Percentiles rank a stretch among this genome's conserved stretches.
phyloP scores from a whole-genome alignment of 2,329 filamentous ascomycete genomes.

The Epichloe brachyelytri region DNA sequence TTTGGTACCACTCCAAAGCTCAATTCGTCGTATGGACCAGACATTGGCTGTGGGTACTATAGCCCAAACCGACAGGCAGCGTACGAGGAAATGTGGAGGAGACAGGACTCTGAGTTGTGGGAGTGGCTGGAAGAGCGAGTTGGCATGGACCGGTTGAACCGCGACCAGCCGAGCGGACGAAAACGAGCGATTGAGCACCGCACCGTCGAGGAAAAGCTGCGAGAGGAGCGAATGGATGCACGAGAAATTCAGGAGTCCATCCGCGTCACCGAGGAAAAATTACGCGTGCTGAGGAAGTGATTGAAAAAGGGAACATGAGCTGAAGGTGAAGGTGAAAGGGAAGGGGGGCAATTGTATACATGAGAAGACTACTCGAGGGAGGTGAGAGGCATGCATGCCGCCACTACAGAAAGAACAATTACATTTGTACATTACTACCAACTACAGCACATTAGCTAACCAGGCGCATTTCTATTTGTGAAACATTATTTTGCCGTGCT shows the following conservation, averaged over 20 bases:
- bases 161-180: slow-evolving; percentile 21
- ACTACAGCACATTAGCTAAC: background rate
- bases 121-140: slow-evolving; percentile 84
- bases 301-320: slow-evolving; percentile 32
- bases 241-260: slow-evolving; percentile 71
- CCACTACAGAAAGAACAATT: background rate
- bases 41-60: slow-evolving; percentile 18
- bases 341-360: background rate
- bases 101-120: slow-evolving; percentile 83
- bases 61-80: slow-evolving; percentile 58
- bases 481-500: background rate
- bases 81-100: slow-evolving; percentile 87
- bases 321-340: background rate
- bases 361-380: background rate
- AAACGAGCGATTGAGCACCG: slow-evolving; percentile 40
- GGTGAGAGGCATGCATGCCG: background rate
- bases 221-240: slow-evolving; percentile 52
- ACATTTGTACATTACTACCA: slow-evolving; percentile 3
- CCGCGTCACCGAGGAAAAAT: slow-evolving; percentile 70
- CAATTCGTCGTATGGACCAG: slow-evolving; percentile 23
- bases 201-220: slow-evolving; percentile 46
- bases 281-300: slow-evolving; percentile 64
- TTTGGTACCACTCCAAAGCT: slow-evolving; percentile 33
- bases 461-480: slow-evolving; percentile 2
- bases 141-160: slow-evolving; percentile 48